Evolutionary conservation across 2,329 filamentous ascomycete species (phyloP).

Genomic region (Pleoardoris graminearum): DNA sequence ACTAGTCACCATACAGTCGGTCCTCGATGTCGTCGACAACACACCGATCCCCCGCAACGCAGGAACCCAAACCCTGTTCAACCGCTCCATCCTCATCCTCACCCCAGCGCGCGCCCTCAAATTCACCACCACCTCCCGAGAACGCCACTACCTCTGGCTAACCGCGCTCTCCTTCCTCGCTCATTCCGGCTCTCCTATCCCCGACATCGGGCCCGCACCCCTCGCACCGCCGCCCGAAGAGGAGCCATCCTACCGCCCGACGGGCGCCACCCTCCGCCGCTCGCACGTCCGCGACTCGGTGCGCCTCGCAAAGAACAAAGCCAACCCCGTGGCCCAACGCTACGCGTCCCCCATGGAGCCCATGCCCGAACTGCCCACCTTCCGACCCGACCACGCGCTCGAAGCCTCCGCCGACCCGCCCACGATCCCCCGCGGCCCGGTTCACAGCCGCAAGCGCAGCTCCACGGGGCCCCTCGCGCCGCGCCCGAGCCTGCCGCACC

Average conservation of each 20-base stretch:
- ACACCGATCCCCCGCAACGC: conserved; percentile 78
- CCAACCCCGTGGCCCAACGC: conserved; percentile 42
- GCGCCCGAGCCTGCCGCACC: conserved; percentile 69
- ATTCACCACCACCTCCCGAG: conserved; percentile 81
- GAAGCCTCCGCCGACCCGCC: conserved; percentile 71
- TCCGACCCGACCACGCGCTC: conserved; percentile 50
- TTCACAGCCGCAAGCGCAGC: conserved; percentile 83
- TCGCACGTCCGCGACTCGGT: conserved; percentile 84
- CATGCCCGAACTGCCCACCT: conserved; percentile 35
- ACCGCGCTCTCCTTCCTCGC: conserved; percentile 93
- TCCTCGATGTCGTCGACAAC: conserved; percentile 94
- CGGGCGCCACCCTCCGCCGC: conserved; percentile 51
- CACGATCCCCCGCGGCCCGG: conserved; percentile 68
- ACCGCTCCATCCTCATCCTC: conserved; percentile 91
- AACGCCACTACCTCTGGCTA: conserved; percentile 93
- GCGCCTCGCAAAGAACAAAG: conserved; percentile 76
- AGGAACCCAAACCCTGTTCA: conserved; percentile 65
- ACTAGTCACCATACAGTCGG: conserved; percentile 88
- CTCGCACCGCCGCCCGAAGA: conserved; percentile 33
- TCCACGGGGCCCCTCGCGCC: conserved; percentile 79
- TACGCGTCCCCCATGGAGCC: conserved; percentile 34
- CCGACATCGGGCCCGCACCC: conserved; percentile 66
- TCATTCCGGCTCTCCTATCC: conserved; percentile 80
- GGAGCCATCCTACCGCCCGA: conserved; percentile 40
- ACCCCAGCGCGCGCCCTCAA: conserved; percentile 93